phyloP scores from a whole-genome alignment of 192 early-diverging fungal genomes.

The Umbelopsis sp. region DNA sequence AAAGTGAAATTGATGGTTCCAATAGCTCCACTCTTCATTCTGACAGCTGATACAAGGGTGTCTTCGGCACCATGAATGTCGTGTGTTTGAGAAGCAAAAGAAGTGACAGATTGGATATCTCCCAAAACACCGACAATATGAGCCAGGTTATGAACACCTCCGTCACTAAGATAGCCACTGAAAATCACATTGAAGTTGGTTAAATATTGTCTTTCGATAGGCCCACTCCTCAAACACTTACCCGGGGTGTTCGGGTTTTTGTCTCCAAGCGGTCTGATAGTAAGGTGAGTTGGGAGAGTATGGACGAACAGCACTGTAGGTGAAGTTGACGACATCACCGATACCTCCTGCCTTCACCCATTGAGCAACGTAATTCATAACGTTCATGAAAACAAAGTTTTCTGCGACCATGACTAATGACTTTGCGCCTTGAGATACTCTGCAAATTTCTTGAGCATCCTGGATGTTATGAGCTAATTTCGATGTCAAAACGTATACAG shows the following conservation, averaged over 20 bases:
- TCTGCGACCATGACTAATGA: constrained; percentile 38
- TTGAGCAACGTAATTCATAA: constrained; percentile 28
- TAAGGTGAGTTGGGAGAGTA: constrained; percentile 39
- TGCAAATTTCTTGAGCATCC: constrained; percentile 38
- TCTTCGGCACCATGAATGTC: constrained; percentile 37
- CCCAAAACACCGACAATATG: constrained; percentile 34
- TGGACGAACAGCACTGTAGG: constrained; percentile 32
- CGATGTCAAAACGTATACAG: background rate
- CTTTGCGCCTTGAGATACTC: constrained; percentile 15
- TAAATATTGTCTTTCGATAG: background rate
- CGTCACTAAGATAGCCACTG: constrained; percentile 44
- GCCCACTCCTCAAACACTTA: background rate
- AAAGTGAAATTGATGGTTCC: constrained; percentile 41
- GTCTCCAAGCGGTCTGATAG: constrained; percentile 36
- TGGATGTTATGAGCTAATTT: constrained; percentile 31
- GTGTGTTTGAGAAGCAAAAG: constrained; percentile 32
- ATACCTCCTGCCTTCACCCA: constrained; percentile 34
- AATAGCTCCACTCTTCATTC: constrained; percentile 30
- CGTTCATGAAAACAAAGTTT: constrained; percentile 38
- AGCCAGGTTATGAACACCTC: constrained; percentile 40
- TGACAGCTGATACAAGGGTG: constrained; percentile 27
- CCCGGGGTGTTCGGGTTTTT: constrained; percentile 43
- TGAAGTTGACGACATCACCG: constrained; percentile 41
- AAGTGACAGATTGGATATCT: constrained; percentile 26
- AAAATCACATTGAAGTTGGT: background rate